Evolutionary conservation across 306 rosid genomes (phyloP), one percentile per base, ranked within the genome.

Genomic region (Datisca glomerata): DNA sequence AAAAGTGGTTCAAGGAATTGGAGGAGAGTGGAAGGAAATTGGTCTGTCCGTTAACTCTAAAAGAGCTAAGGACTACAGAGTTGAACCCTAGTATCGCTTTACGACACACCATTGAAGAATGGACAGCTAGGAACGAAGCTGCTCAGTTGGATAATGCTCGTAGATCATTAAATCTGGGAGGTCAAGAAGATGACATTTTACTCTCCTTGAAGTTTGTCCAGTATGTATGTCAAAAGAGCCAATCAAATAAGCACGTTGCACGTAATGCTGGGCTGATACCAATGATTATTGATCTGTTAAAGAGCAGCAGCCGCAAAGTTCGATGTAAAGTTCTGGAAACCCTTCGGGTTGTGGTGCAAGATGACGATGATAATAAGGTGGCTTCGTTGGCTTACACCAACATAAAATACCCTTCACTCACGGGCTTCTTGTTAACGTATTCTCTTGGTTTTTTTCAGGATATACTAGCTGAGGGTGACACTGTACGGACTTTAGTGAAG

Each of bases 81-180:
- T 56, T 91, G 69, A 91, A 91, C 66, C 87, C 98, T 34, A 91
- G 98, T 62, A 78, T 80, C 55, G 98, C 98, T 58, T 47, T 91
- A 71, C 78, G 96, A 11, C 80, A 91, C 85, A 91, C 98, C 61
- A 84, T 91, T 52, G 98, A 91, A 64, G 98, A 91, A 71, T 91
- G 98, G 98, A 91, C 68, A 66, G 69, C 94, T 5, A 91, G 98
- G 73, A 91, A 91, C 55, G 94, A 80, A 68, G 76, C 94, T 49
- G 93, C 76, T 49, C 95, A 91, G 81, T 79, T 91, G 53, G 98
- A 91, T 55, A 66, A 72, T 70, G 92, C 96, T 66, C 75, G 96
- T 32, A 74, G 70, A 28, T 70, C 91, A 2, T 58, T 91, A 56
- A 84, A 75, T 63, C 37, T 59, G 58, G 81, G 61, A 54, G 64